Evolutionary conservation across 768 basidiomycete genomes (phyloP).

Genomic region (Lactarius akahatsu): DNA sequence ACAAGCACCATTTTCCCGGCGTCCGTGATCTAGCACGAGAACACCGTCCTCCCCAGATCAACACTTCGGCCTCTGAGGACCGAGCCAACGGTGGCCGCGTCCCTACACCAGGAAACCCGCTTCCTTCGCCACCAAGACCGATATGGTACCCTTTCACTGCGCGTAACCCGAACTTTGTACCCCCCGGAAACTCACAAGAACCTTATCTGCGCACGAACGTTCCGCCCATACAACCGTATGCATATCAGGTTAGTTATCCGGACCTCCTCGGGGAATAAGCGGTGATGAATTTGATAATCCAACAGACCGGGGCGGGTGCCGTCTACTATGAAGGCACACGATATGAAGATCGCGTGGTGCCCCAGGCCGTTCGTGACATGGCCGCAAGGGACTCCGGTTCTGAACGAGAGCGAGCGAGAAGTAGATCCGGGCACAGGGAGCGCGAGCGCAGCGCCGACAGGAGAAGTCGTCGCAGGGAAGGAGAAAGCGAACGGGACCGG

Average conservation of each 20-base stretch:
- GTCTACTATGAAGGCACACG: conserved; percentile 23
- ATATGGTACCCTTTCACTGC: conserved; percentile 21
- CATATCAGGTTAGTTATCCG: conserved; percentile 17
- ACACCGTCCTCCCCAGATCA: conserved; percentile 3
- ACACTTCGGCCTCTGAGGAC: conserved; percentile 4
- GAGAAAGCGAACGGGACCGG: conserved; percentile 14
- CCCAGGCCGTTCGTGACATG: conserved; percentile 16
- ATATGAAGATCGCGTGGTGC: conserved; percentile 24
- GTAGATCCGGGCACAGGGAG: conserved; percentile 21
- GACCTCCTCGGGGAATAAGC: background rate
- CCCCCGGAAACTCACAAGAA: conserved; percentile 21
- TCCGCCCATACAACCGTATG: conserved; percentile 20
- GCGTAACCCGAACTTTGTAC: conserved; percentile 19
- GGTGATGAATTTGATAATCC: background rate
- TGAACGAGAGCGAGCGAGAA: conserved; percentile 16
- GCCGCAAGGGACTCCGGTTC: conserved; percentile 7
- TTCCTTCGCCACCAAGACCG: conserved; percentile 21
- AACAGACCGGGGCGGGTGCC: conserved; percentile 22
- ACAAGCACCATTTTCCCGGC: conserved; percentile 19
- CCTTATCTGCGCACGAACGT: conserved; percentile 20
- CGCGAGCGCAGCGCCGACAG: conserved; percentile 20
- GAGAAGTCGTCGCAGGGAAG: conserved; percentile 21
- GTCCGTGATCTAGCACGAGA: conserved; percentile 21
- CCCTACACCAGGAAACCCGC: conserved; percentile 15
- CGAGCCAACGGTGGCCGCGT: conserved; percentile 15